Evolutionary conservation across 208 protist genomes (phyloP).

Genomic region (Leishmania arabica): DNA sequence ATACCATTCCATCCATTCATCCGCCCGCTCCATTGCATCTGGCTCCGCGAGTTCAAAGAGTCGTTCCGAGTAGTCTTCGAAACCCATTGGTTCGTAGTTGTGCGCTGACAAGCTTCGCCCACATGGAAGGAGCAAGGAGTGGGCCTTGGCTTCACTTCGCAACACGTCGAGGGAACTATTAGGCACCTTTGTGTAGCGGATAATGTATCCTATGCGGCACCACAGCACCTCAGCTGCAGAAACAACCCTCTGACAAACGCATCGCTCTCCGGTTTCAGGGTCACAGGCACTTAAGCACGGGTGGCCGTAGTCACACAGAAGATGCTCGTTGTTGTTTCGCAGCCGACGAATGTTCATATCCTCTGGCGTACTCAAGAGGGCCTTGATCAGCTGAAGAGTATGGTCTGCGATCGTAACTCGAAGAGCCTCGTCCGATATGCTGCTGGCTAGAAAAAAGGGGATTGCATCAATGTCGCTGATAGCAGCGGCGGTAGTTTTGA

Average conservation of each 20-base stretch:
- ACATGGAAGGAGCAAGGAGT: conserved; percentile 57
- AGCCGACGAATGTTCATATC: conserved; percentile 75
- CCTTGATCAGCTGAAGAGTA: conserved; percentile 44
- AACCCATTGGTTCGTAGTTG: conserved; percentile 52
- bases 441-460: conserved; percentile 12
- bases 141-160: conserved; percentile 13
- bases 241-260: conserved; percentile 29
- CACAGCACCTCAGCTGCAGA: conserved; percentile 58
- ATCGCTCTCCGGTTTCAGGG: background rate
- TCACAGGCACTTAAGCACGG: conserved; percentile 26
- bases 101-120: conserved; percentile 49
- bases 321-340: conserved; percentile 71
- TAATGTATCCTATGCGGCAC: conserved; percentile 68
- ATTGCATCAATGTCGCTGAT: conserved; percentile 12
- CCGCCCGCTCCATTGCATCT: conserved; percentile 46
- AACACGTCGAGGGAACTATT: conserved; percentile 28
- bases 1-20: conserved; percentile 87
- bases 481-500: background rate
- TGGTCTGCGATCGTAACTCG: conserved; percentile 22
- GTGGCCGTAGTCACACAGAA: conserved; percentile 75
- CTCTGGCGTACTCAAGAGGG: conserved; percentile 69
- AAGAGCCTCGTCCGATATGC: conserved; percentile 27
- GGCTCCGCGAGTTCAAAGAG: conserved; percentile 78
- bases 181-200: conserved; percentile 59
- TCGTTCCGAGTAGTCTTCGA: conserved; percentile 82